A percentile compares a stretch with the other conserved stretches of the same genome.
Conservation (phyloP, 305 asterid species). For the Solanum hybrid region DNA sequence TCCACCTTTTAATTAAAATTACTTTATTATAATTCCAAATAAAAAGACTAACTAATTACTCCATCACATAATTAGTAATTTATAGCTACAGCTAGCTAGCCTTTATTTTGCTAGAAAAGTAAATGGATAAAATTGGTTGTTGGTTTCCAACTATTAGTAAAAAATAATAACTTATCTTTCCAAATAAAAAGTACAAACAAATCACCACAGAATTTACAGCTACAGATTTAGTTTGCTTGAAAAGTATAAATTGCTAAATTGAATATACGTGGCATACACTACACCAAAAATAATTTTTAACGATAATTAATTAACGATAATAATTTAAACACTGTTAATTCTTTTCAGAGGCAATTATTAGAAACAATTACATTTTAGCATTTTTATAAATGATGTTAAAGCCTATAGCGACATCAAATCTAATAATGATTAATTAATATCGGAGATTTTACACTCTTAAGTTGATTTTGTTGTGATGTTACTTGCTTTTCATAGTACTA, state of each 20-base stretch:
- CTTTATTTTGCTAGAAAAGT: background rate
- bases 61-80: background rate
- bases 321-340: no score
- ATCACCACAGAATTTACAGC: background rate
- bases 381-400: no score
- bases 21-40: background rate
- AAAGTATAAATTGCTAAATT: background rate
- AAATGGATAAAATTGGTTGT: background rate
- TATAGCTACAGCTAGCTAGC: background rate
- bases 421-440: no score
- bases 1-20: background rate
- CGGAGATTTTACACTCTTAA: background rate
- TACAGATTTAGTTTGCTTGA: background rate
- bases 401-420: no score
- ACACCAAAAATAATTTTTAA: no score
- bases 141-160: background rate
- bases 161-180: background rate
- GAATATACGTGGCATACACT: background rate
- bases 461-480: no score
- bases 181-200: background rate
- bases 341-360: background rate
- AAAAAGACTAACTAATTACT: background rate
- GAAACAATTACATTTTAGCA: no score
- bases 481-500: background rate
- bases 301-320: no score